Conservation (phyloP, 495 filamentous ascomycete species). For the Aspergillus sclerotiicarbonarius region DNA sequence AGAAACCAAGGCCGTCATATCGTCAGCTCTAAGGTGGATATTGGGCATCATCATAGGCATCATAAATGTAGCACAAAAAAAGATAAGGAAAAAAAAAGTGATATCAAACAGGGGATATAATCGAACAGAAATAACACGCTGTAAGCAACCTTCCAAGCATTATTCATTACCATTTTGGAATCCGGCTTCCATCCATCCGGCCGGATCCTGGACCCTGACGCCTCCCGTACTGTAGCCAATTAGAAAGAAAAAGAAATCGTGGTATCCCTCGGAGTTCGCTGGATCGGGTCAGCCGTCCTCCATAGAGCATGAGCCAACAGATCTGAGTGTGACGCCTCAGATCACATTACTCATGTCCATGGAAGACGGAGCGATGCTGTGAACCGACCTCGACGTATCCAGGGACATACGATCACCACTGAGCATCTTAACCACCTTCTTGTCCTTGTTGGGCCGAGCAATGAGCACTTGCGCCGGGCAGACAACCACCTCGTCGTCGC, state of each 20-base stretch:
- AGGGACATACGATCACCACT: slow-evolving; percentile 49
- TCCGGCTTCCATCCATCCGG: neutral
- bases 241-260: slow-evolving; percentile 5
- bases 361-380: slow-evolving; percentile 44
- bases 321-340: slow-evolving; percentile 45
- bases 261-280: slow-evolving; percentile 1
- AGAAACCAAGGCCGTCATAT: slow-evolving; percentile 19
- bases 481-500: slow-evolving; percentile 89
- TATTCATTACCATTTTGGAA: slow-evolving; percentile 12
- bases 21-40: slow-evolving; percentile 24
- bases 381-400: slow-evolving; percentile 39
- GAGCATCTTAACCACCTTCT: slow-evolving; percentile 37
- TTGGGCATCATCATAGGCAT: slow-evolving; percentile 17
- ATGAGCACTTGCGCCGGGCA: slow-evolving; percentile 91
- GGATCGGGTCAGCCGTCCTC: neutral
- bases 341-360: slow-evolving; percentile 54
- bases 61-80: slow-evolving; percentile 9
- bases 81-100: slow-evolving; percentile 5
- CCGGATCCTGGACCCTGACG: slow-evolving; percentile 7
- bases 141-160: neutral
- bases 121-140: neutral
- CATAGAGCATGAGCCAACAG: neutral
- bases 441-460: slow-evolving; percentile 45
- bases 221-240: slow-evolving; percentile 10
- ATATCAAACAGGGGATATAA: slow-evolving; percentile 3